Evolutionary conservation across 768 basidiomycete species (phyloP), one percentile per base, ranked within the genome.

Genomic region (Tricholoma hemisulphureum): DNA sequence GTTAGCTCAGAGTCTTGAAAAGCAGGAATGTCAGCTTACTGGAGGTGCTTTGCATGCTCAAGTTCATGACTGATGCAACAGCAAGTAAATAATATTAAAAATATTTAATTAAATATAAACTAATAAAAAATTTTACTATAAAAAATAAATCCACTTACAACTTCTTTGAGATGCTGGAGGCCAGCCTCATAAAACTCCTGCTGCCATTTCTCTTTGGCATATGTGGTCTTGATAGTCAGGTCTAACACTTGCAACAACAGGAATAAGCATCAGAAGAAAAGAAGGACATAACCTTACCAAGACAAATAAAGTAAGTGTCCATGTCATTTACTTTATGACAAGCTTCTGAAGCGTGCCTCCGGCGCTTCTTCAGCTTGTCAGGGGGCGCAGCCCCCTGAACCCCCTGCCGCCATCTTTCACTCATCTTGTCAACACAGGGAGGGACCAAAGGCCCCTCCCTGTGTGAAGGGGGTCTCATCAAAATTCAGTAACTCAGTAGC

Each of bases 301-400:
- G 43, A 32, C 57, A 58, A 9, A 61, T 58, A 45, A 61, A 61
- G 37, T 61, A 61, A 41, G 54, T 49, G 48, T 61, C 57, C 13
- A 45, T 58, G 21, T 58, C 48, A 37, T 58, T 34, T 13, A 54
- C 52, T 48, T 57, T 57, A 11, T 10, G 9, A 43, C 23, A 43
- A n/a, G n/a, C n/a, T n/a, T n/a, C n/a, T n/a, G n/a, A n/a, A n/a
- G n/a, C n/a, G n/a, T n/a, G n/a, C n/a, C n/a, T n/a, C n/a, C n/a
- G n/a, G n/a, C n/a, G n/a, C n/a, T n/a, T n/a, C n/a, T n/a, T n/a
- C n/a, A n/a, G n/a, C n/a, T n/a, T n/a, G n/a, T n/a, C n/a, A n/a
- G n/a, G n/a, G n/a, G n/a, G n/a, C n/a, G n/a, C n/a, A n/a, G n/a
- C n/a, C n/a, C n/a, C n/a, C n/a, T n/a, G n/a, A n/a, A n/a, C n/a